Conservation (phyloP, 352 stramenopile genomes). For the Phytophthora hibernalis region DNA sequence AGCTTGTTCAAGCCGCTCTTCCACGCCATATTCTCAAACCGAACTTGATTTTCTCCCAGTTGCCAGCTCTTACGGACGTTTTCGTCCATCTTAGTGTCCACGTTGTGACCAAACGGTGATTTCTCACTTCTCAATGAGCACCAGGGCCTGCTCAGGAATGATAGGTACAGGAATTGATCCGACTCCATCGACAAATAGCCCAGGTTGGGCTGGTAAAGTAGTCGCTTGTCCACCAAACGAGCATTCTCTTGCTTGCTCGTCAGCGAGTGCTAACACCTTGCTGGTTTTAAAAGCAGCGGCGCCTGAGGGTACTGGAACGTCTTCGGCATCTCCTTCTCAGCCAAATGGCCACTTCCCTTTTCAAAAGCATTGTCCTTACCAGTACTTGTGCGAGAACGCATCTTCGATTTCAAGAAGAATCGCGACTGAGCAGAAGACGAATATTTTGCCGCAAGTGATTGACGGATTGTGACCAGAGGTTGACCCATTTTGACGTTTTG, state of each 20-base stretch:
- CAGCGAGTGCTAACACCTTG: slow-evolving; percentile 14
- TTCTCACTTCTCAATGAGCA: slow-evolving; percentile 21
- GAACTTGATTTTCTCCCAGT: slow-evolving; percentile 16
- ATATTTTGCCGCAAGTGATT: no score
- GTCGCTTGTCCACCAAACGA: slow-evolving; percentile 18
- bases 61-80: slow-evolving; percentile 25
- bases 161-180: slow-evolving; percentile 28
- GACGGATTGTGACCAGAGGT: no score
- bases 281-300: slow-evolving; percentile 5
- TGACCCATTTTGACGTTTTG: no score
- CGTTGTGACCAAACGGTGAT: slow-evolving; percentile 39
- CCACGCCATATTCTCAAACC: slow-evolving; percentile 7
- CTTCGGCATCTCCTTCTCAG: neutral
- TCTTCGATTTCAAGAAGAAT: no score
- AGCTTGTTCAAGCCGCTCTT: slow-evolving; percentile 8
- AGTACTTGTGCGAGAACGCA: no score
- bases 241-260: slow-evolving; percentile 8
- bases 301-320: neutral
- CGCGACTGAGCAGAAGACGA: no score
- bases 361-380: no score
- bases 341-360: neutral
- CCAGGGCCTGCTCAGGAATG: neutral
- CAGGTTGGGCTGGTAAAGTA: slow-evolving; percentile 9
- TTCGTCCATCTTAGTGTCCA: slow-evolving; percentile 31
- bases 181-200: slow-evolving; percentile 24